phyloP scores from a whole-genome alignment of 139 green algal genomes.

The Edaphochlamys debaryana region DNA sequence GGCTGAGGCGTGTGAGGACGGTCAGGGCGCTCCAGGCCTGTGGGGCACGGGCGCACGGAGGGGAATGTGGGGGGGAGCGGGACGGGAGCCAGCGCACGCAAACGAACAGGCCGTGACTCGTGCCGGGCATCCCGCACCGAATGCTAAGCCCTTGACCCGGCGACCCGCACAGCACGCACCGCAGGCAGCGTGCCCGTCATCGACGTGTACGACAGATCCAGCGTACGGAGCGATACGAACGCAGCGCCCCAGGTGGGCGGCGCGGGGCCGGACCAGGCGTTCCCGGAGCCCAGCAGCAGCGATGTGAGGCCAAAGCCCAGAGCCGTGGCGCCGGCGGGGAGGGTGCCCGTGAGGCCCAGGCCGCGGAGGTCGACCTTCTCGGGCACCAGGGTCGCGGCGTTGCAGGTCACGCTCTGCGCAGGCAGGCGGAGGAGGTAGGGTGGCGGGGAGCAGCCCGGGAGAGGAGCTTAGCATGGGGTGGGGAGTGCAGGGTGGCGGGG shows the following conservation, averaged over 20 bases:
- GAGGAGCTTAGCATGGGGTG: background rate
- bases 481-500: too few species aligned
- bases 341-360: constrained; percentile 31
- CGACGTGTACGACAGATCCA: background rate
- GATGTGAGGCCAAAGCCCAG: background rate
- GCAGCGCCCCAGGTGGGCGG: background rate
- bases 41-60: too few species aligned
- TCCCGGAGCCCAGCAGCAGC: background rate
- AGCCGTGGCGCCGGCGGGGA: constrained; percentile 14
- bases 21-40: background rate
- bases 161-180: too few species aligned
- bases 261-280: background rate
- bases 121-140: too few species aligned
- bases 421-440: too few species aligned
- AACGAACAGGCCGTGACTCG: too few species aligned
- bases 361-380: constrained; percentile 11
- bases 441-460: background rate
- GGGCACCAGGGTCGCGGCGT: too few species aligned
- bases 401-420: too few species aligned
- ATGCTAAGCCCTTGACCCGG: too few species aligned
- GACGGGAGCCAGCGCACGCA: too few species aligned
- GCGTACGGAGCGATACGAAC: background rate
- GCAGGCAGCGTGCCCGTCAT: background rate
- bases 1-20: background rate
- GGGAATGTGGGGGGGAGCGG: too few species aligned